Conservation (phyloP, 2,329 filamentous ascomycete genomes). For the Pseudogymnoascus pannorum region DNA sequence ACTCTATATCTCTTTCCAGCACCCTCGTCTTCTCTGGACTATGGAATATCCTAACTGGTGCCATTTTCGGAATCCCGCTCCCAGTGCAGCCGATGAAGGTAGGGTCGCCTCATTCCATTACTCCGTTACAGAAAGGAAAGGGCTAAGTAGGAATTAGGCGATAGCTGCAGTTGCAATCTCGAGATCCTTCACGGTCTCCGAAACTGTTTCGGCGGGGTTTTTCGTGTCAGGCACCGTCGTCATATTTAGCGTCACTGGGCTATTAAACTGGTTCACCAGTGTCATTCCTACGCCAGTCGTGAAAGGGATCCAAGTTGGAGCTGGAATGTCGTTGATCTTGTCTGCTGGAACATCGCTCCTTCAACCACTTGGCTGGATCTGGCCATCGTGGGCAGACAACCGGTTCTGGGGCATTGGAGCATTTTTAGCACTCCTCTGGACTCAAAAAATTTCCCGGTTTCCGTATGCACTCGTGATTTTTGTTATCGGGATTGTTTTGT, state of each 20-base stretch:
- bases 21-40: constrained; percentile 85
- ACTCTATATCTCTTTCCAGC: constrained; percentile 71
- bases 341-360: constrained; percentile 66
- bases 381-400: constrained; percentile 65
- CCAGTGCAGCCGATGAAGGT: constrained; percentile 85
- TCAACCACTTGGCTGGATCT: constrained; percentile 59
- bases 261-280: constrained; percentile 66
- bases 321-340: constrained; percentile 74
- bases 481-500: constrained; percentile 58
- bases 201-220: constrained; percentile 76
- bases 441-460: constrained; percentile 55
- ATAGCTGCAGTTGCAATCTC: constrained; percentile 87
- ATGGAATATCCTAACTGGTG: constrained; percentile 77
- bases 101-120: neutral
- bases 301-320: constrained; percentile 91
- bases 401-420: constrained; percentile 67
- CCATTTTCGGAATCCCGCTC: constrained; percentile 78
- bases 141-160: constrained; percentile 49
- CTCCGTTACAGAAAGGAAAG: neutral
- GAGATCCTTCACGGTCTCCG: constrained; percentile 54
- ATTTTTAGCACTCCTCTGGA: constrained; percentile 63
- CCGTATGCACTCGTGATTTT: constrained; percentile 77
- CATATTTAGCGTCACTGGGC: constrained; percentile 68
- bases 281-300: constrained; percentile 79
- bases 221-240: constrained; percentile 69